Evolutionary conservation across 2,329 filamentous ascomycete genomes (phyloP), one percentile per base, ranked within the genome.

Genomic region (Davidsoniella australis): DNA sequence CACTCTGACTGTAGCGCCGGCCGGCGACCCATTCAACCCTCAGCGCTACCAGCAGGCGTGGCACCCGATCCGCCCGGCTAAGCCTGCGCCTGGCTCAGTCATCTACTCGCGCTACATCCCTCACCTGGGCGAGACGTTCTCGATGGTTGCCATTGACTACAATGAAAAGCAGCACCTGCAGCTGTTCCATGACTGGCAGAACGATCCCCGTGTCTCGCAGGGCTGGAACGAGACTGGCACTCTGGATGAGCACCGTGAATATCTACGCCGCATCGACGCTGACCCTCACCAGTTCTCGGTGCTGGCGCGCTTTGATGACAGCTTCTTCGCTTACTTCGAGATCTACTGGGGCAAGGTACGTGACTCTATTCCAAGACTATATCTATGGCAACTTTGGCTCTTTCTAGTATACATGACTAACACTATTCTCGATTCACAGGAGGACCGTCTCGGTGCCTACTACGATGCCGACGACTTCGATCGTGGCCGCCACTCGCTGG

Each of bases 171-270:
- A 75, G 57, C 82, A 89, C 62, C 64, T 88, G 46, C 64, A 68
- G 14, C 68, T 85, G 4, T 88, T 89, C 68, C 78, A 87, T 63
- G 70, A 70, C 50, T 89, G 84, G 84, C 83, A 87, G 64, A 89
- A 89, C 59, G 83, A 88, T 59, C 83, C 83, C 47, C 80, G 84
- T 46, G 84, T 89, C 29, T 81, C 81, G 3, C 75, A 80, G 58
- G 82, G 82, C 3, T 88, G 84, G 84, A 84, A 85, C 59, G 78
- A 85, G 65, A 83, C 80, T 1, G 84, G 83, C 29, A 82, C 81
- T 1, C 63, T 85, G 44, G 82, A 85, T 26, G 72, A 87, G 61
- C 84, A 88, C 62, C 72, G 76, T 53, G 72, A 78, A 57, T 88
- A 89, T 61, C 69, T 87, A 47, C 70, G 73, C 26, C 73, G 73